Conservation (phyloP, 345 rosid species). For the Sisymbrium irio region DNA sequence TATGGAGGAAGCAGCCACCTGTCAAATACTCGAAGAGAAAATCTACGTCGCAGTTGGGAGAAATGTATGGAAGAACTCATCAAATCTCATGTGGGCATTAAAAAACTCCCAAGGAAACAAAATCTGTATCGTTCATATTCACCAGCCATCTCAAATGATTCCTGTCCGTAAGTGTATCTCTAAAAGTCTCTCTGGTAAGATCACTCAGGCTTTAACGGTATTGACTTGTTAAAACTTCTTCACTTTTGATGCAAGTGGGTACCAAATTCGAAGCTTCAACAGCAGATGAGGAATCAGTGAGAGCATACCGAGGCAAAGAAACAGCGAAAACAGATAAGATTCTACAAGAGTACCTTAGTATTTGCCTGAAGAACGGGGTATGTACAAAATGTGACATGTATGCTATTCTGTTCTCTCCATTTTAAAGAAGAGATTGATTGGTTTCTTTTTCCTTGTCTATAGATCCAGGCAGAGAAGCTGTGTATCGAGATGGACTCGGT, state of each 20-base stretch:
- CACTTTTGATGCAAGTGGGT: conserved; percentile 51
- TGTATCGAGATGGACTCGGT: conserved; percentile 42
- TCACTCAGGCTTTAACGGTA: neutral
- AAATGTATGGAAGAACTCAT: conserved; percentile 41
- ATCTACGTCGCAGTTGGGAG: conserved; percentile 64
- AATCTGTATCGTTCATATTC: conserved; percentile 66
- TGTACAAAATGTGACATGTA: neutral
- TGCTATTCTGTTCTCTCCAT: neutral
- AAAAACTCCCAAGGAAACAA: conserved; percentile 54
- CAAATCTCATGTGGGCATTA: conserved; percentile 55
- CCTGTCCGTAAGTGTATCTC: conserved; percentile 52
- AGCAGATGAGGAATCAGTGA: conserved; percentile 51
- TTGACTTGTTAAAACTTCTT: conserved; percentile 2
- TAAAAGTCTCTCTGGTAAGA: neutral
- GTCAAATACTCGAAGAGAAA: conserved; percentile 48
- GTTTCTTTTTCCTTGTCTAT: neutral
- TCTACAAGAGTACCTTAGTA: conserved; percentile 48
- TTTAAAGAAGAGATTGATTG: neutral
- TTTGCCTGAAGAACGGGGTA: conserved; percentile 67
- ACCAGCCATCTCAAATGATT: conserved; percentile 58
- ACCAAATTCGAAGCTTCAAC: conserved; percentile 53
- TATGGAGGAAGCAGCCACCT: conserved; percentile 34
- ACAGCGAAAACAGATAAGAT: conserved; percentile 40
- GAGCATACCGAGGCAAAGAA: conserved; percentile 54
- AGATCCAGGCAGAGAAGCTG: conserved; percentile 69